Evolutionary conservation across 129 eudicot genomes (phyloP), one percentile per base, ranked within the genome.

Genomic region (Centella asiatica): DNA sequence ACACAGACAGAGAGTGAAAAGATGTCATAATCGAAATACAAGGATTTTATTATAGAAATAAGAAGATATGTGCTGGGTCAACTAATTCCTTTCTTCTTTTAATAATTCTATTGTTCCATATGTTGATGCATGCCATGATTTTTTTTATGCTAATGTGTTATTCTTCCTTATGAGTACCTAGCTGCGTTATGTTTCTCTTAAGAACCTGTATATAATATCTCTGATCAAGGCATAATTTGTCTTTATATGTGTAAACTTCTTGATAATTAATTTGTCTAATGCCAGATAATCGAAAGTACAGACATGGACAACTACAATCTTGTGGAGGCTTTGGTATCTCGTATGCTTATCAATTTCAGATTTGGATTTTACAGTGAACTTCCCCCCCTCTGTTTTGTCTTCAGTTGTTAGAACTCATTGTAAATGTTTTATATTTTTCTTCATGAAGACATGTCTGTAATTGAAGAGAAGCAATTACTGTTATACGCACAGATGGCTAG

Each of bases 401-500:
- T 55, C 22, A 45, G 44, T 26, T 8, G 34, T 54, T 23, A 15
- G 67, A 65, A 57, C 45, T 74, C 46, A 73, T 86, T 55, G 81
- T 80, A 34, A 42, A 9, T 26, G 26, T 65, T 1, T n/a, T 19
- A 6, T 20, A 32, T 19, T 58, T 34, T 17, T 29, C 20, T 56
- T 58, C 26, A 33, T 70, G 28, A 66, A 92, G 99, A 88, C 64
- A 85, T 85, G 72, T 74, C 95, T 32, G 89, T 87, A 57, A 72
- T 93, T 40, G 78, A 79, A 39, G 95, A 88, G 74, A 70, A 71
- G 49, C 95, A 88, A 67, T 63, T 85, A 70, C 64, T 93, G 37
- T 66, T 93, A 72, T 93, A 93, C 53, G 96, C 96, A 14, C 99
- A 93, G 82, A 93, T 93, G 96, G 99, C 99, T 49, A 87, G 73